Conservation (phyloP, 208 protist genomes). For the Trypanosoma scelopori region DNA sequence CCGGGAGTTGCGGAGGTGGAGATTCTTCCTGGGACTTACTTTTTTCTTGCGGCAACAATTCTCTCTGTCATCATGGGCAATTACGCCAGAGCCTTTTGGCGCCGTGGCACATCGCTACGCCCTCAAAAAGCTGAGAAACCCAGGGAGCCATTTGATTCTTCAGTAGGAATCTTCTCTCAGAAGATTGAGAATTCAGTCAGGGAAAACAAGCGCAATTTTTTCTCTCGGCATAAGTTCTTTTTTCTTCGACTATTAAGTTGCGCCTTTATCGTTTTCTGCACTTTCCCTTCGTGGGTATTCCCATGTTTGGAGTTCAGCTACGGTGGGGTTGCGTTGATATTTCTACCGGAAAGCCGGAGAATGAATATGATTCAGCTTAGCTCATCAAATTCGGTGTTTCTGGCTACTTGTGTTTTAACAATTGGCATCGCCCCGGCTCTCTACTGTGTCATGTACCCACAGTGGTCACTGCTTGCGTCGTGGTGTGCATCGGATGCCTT, state of each 20-base stretch:
- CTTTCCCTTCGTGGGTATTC: conserved; percentile 33
- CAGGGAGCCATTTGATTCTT: not conserved
- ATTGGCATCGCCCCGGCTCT: conserved; percentile 46
- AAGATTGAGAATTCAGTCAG: not conserved
- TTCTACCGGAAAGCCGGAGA: conserved; percentile 20
- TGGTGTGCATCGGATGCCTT: conserved; percentile 92
- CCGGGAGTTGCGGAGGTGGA: conserved; percentile 26
- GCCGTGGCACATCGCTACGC: conserved; percentile 35
- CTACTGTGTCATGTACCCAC: conserved; percentile 29
- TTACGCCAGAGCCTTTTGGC: conserved; percentile 57
- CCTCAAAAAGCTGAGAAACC: not conserved
- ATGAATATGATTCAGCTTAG: conserved; percentile 31
- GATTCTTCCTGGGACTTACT: conserved; percentile 30
- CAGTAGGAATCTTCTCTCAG: not conserved
- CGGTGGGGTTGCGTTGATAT: conserved; percentile 32
- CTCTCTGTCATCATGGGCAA: conserved; percentile 47
- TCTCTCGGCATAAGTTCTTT: not conserved
- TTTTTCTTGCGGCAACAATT: conserved; percentile 31
- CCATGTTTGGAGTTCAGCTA: conserved; percentile 38
- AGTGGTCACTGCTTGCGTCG: conserved; percentile 59
- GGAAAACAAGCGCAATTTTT: not conserved
- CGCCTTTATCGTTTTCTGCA: conserved; percentile 24
- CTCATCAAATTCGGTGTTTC: conserved; percentile 15
- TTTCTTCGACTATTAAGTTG: not conserved
- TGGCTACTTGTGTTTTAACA: conserved; percentile 34